These are phyloP conservation scores for Metschnikowia koreensis DNA, from an alignment of 805 yeast species.

Conservation along the genomic window DNA sequence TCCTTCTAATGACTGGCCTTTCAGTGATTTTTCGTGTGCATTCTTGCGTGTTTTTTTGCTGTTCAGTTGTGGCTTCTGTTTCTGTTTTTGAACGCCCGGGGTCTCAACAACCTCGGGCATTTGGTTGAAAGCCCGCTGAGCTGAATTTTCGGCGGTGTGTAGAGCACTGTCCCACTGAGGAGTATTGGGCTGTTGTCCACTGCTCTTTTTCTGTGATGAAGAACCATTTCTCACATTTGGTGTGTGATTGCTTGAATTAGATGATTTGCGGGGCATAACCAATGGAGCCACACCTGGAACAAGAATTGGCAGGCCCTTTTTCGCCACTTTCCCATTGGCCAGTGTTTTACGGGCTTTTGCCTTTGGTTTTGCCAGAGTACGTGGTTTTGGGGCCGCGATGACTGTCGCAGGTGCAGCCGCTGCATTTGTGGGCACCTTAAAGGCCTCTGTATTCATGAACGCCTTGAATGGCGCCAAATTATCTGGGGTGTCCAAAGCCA, in stretches of 20 bases:
- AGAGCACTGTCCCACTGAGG: constrained; percentile 6
- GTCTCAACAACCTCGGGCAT: constrained; percentile 5
- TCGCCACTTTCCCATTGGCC: constrained; percentile 2
- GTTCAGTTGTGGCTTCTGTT: neutral
- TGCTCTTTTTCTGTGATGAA: neutral
- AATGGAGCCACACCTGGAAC: constrained; percentile 11
- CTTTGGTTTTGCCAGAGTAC: constrained; percentile 2
- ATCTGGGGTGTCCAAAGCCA: neutral
- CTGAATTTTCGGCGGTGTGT: neutral
- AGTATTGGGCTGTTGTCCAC: neutral
- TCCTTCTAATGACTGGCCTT: neutral
- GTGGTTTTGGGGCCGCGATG: neutral
- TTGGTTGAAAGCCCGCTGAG: neutral
- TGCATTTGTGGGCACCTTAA: constrained; percentile 4
- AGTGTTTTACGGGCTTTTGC: constrained; percentile 1
- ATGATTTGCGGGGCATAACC: constrained; percentile 4
- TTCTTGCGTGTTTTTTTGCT: neutral
- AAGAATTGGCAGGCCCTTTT: constrained; percentile 11
- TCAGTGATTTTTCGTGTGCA: neutral
- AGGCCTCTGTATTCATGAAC: neutral
- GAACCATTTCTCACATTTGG: neutral
- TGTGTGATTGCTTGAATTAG: neutral
- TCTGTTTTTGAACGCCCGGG: constrained; percentile 3
- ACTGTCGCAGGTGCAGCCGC: neutral
- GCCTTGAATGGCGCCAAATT: neutral